Base-by-base conservation (phyloP, 495 filamentous ascomycete species). In the Chaetomium fimeti region DNA sequence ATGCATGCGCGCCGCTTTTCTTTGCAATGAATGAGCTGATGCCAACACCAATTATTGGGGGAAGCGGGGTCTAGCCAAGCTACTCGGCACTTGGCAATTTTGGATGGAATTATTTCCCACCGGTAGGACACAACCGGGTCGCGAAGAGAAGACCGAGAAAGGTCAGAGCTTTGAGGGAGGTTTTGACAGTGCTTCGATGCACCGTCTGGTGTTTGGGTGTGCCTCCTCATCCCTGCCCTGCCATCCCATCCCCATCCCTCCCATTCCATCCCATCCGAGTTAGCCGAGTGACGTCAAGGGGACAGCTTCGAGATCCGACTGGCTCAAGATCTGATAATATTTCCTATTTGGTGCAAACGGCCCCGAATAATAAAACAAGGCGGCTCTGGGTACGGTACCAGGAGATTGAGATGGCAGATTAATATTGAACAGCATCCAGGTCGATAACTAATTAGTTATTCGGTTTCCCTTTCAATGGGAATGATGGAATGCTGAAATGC, bases 1-100 rank as follows among this genome's bases (percentile, higher is more conserved):
- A 36, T 36, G 5, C 32, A 36, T 36, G 32, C 32, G 32, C 32
- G 5, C 12, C 32, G 32, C 32, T 36, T 36, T 36, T 36, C 32
- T 42, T 40, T 9, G 58, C 47, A 28, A 38, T 61, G 57, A 18
- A 62, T 28, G 12, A 27, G 24, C 24, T n/a, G 51, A 32, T 54
- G 51, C 51, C 51, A 54, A 54, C 27, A 16, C 11, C 25, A 20
- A n/a, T 18, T 20, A 16, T 32, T 29, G 5, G 22, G 28, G 13
- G 51, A n/a, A n/a, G 51, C 28, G 42, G 40, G 49, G 15, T 43
- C 22, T 20, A 38, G 62, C 62, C 62, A 64, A 64, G 62, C n/a
- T 57, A 28, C 55, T 64, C 36, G 62, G 53, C 53, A 40, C 62
- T 64, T 64, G 62, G 62, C 61, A 42, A 12, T 1, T 11, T 36